phyloP scores from a whole-genome alignment of 345 rosid genomes.

The Salix arbutifolia region DNA sequence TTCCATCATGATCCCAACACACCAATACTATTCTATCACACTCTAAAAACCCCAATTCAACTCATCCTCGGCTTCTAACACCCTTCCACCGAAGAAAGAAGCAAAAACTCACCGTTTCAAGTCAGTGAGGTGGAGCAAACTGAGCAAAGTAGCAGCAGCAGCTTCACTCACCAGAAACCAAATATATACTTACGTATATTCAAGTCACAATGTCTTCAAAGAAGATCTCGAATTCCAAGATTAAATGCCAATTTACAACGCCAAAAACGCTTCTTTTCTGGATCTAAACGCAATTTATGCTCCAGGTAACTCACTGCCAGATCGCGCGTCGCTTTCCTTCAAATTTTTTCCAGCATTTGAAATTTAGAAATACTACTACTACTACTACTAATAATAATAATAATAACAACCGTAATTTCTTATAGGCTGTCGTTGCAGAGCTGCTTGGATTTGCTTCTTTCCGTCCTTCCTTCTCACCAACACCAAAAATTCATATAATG shows the following conservation, averaged over 20 bases:
- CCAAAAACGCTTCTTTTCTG: slow-evolving; percentile 25
- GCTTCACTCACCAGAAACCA: not conserved
- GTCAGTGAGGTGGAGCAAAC: not conserved
- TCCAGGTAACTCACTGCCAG: not conserved
- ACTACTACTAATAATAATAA: no score
- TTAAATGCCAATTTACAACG: slow-evolving; percentile 20
- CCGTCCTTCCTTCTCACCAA: slow-evolving; percentile 22
- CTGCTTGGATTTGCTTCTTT: slow-evolving; percentile 38
- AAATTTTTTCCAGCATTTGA: not conserved
- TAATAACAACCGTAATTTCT: not conserved
- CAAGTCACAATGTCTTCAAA: not conserved
- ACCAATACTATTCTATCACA: slow-evolving; percentile 12
- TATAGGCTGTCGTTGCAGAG: not conserved
- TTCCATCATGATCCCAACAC: slow-evolving; percentile 13
- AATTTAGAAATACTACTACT: no score
- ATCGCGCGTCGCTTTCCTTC: slow-evolving; percentile 1
- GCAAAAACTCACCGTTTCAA: slow-evolving; percentile 14
- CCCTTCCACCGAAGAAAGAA: slow-evolving; percentile 7
- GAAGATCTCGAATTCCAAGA: slow-evolving; percentile 27
- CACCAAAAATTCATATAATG: slow-evolving; percentile 27
- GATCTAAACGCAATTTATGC: slow-evolving; percentile 47
- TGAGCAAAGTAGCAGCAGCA: not conserved
- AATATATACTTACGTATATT: not conserved
- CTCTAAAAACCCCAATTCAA: slow-evolving; percentile 25
- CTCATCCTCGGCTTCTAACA: slow-evolving; percentile 18